These are phyloP conservation scores for Triticum urartu DNA, from an alignment of 176 grass and related monocot genomes.

Conservation along the genomic window DNA sequence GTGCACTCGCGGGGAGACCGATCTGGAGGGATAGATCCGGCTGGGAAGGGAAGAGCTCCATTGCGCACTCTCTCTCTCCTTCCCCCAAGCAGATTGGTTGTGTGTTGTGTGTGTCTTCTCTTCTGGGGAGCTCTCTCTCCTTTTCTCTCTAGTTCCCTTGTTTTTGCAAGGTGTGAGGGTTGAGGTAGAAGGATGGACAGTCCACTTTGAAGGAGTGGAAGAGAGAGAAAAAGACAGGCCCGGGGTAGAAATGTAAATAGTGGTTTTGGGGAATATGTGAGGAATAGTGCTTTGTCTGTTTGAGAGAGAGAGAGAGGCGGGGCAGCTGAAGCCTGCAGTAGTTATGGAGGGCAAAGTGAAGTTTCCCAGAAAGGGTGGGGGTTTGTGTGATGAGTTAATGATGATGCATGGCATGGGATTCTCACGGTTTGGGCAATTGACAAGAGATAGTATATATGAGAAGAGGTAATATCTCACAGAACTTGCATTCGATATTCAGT, in stretches of 20 bases:
- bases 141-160: conserved; percentile 27
- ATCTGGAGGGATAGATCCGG: conserved; percentile 93
- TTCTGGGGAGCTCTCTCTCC: neutral
- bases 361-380: neutral
- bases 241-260: conserved; percentile 35
- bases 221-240: conserved; percentile 15
- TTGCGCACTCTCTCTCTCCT: neutral
- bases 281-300: neutral
- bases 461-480: too few relatives aligned
- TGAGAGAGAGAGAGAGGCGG: neutral
- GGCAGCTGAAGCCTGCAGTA: neutral
- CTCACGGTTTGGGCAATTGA: neutral
- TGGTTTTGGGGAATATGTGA: conserved; percentile 14
- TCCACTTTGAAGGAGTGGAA: conserved; percentile 39
- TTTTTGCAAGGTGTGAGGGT: conserved; percentile 31
- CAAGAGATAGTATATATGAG: neutral
- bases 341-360: conserved; percentile 23
- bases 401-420: conserved; percentile 27
- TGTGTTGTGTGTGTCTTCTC: neutral
- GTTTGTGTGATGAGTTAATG: conserved; percentile 22
- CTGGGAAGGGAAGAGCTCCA: conserved; percentile 85
- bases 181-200: conserved; percentile 26
- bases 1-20: conserved; percentile 45
- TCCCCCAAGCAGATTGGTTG: neutral
- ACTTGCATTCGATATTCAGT: too few relatives aligned